phyloP scores from a whole-genome alignment of 1,284 basidiomycete species.

The Malassezia furfur region DNA sequence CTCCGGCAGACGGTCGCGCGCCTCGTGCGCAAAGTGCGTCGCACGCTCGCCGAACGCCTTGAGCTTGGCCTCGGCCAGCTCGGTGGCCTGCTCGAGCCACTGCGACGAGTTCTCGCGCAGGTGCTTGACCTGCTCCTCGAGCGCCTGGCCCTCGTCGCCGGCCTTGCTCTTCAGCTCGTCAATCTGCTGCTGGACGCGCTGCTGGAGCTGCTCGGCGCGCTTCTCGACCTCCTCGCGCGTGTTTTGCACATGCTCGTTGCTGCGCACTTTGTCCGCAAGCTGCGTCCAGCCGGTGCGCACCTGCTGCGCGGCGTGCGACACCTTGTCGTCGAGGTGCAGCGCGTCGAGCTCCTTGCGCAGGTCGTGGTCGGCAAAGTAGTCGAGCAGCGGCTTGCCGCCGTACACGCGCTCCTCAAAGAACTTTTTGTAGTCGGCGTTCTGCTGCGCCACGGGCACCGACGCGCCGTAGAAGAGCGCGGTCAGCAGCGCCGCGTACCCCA shows the following conservation, averaged over 20 bases:
- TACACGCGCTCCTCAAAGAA: slow-evolving; percentile 72
- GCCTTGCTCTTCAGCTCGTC: slow-evolving; percentile 49
- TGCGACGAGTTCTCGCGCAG: slow-evolving; percentile 5
- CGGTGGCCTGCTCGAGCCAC: slow-evolving; percentile 18
- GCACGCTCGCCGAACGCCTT: slow-evolving; percentile 15
- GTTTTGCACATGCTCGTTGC: slow-evolving; percentile 25
- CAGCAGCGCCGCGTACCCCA: slow-evolving; percentile 27
- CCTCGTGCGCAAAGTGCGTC: neutral
- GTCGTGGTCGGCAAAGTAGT: slow-evolving; percentile 35
- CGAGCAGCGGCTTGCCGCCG: slow-evolving; percentile 58
- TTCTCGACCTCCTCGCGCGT: slow-evolving; percentile 30
- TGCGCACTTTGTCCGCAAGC: slow-evolving; percentile 35
- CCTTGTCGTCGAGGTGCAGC: slow-evolving; percentile 50
- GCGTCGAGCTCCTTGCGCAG: slow-evolving; percentile 25
- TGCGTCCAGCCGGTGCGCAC: slow-evolving; percentile 51
- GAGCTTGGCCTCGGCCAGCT: slow-evolving; percentile 24
- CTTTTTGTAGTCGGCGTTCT: slow-evolving; percentile 53
- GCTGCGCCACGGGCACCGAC: slow-evolving; percentile 34
- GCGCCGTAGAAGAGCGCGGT: slow-evolving; percentile 39
- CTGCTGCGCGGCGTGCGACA: slow-evolving; percentile 54
- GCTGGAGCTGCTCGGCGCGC: slow-evolving; percentile 20
- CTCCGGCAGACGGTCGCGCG: neutral
- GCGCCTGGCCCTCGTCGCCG: slow-evolving; percentile 10
- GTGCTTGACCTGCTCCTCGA: slow-evolving; percentile 6
- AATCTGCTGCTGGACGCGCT: slow-evolving; percentile 21